phyloP scores from a whole-genome alignment of 441 rosid genomes.

The Erodium moschatum region DNA sequence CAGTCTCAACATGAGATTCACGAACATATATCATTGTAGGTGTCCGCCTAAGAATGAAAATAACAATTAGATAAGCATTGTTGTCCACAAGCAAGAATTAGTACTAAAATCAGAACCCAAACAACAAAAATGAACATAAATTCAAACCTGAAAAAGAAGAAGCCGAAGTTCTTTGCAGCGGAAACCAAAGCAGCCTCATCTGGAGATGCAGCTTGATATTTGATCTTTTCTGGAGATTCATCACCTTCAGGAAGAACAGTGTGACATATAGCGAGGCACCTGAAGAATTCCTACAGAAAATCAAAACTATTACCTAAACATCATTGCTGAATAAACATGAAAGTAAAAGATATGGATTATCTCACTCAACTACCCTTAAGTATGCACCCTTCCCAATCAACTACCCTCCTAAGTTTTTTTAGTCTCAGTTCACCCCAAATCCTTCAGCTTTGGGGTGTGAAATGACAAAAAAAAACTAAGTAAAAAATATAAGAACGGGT shows the following conservation, averaged over 20 bases:
- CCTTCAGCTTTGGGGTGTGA: too few species aligned
- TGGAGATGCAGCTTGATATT: slow-evolving; percentile 99
- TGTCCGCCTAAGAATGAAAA: slow-evolving; percentile 65
- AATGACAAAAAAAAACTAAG: too few species aligned
- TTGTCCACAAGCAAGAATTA: background rate
- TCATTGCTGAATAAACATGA: background rate
- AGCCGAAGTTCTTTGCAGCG: slow-evolving; percentile 98
- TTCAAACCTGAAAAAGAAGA: slow-evolving; percentile 78
- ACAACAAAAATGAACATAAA: background rate
- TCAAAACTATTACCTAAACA: slow-evolving; percentile 11
- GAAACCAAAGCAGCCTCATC: slow-evolving; percentile 97
- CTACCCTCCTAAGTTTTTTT: too few species aligned
- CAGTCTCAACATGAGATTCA: slow-evolving; percentile 86
- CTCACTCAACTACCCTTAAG: too few species aligned
- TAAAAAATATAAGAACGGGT: too few species aligned
- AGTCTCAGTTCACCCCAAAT: too few species aligned
- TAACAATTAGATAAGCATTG: slow-evolving; percentile 10
- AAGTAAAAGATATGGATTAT: background rate
- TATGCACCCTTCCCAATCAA: too few species aligned
- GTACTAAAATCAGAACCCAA: slow-evolving; percentile 15
- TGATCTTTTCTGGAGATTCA: slow-evolving; percentile 84
- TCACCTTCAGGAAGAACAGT: slow-evolving; percentile 99
- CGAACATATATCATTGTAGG: slow-evolving; percentile 89
- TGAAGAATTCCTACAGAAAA: slow-evolving; percentile 68
- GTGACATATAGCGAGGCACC: slow-evolving; percentile 94